These are phyloP conservation scores for Rhodotorula glutinis DNA, from an alignment of 1,284 basidiomycete species.

Conservation along the genomic window DNA sequence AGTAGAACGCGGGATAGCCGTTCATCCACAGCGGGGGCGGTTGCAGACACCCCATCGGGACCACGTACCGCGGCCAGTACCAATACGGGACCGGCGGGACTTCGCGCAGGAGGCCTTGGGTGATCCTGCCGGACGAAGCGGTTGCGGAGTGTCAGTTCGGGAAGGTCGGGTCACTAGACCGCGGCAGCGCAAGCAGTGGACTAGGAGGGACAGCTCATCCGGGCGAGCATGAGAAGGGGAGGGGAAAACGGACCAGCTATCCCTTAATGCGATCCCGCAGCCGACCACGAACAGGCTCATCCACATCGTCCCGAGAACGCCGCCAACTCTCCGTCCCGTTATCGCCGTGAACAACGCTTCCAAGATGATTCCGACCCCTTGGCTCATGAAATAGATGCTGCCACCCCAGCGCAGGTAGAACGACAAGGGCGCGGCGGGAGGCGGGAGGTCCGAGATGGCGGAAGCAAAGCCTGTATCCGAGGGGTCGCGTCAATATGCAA, in stretches of 20 bases:
- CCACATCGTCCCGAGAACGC: conserved; percentile 32
- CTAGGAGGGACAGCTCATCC: too few species aligned
- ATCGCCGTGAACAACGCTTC: conserved; percentile 27
- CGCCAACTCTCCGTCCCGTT: conserved; percentile 23
- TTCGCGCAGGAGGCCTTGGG: conserved; percentile 26
- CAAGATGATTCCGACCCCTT: conserved; percentile 37
- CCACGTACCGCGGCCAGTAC: conserved; percentile 20
- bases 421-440: not conserved
- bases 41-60: conserved; percentile 25
- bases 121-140: conserved; percentile 1
- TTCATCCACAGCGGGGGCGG: conserved; percentile 30
- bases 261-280: not conserved
- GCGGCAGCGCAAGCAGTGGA: too few species aligned
- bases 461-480: conserved; percentile 16
- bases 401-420: conserved; percentile 30
- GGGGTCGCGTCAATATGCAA: too few species aligned
- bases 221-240: not conserved
- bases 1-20: not conserved
- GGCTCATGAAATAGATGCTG: conserved; percentile 35
- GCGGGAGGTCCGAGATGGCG: conserved; percentile 11
- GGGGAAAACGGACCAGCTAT: conserved; percentile 16
- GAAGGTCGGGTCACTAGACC: too few species aligned
- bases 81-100: conserved; percentile 25
- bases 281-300: conserved; percentile 7
- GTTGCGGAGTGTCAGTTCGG: too few species aligned